A percentile compares a stretch with the other conserved stretches of the same genome.
These are phyloP conservation scores for Thielaviopsis ethacetica DNA, from an alignment of 2,329 filamentous ascomycete genomes.

Conservation along the genomic window DNA sequence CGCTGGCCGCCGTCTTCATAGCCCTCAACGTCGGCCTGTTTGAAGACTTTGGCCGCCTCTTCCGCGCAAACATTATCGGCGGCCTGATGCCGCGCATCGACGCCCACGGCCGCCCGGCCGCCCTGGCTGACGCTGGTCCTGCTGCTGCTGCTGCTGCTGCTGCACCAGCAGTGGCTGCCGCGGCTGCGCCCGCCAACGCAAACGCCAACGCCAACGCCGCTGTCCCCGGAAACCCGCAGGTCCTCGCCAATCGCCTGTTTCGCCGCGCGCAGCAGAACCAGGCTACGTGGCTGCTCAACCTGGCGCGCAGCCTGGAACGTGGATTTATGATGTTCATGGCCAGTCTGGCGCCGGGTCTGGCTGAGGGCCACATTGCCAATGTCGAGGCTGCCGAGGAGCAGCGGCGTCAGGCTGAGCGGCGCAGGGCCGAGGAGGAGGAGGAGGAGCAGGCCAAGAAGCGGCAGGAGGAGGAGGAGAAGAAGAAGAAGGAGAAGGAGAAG, in stretches of 20 bases:
- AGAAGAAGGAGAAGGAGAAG: neutral
- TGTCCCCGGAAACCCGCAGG: conserved; percentile 23
- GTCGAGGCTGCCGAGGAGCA: conserved; percentile 35
- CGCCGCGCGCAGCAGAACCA: conserved; percentile 30
- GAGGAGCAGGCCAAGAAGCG: conserved; percentile 11
- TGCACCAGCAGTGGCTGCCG: too few species aligned
- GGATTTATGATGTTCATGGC: conserved; percentile 47
- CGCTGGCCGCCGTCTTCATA: conserved; percentile 38
- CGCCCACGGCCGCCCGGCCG: conserved; percentile 22
- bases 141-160: neutral
- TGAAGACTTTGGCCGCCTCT: conserved; percentile 37
- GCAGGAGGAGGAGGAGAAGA: conserved; percentile 3
- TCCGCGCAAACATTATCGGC: conserved; percentile 39
- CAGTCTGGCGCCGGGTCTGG: conserved; percentile 48
- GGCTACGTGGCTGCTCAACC: conserved; percentile 31
- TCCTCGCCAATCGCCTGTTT: conserved; percentile 37
- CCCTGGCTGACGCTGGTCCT: conserved; percentile 13
- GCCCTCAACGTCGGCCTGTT: conserved; percentile 40
- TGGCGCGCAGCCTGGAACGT: conserved; percentile 30
- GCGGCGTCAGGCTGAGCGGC: conserved; percentile 24
- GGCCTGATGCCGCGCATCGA: conserved; percentile 31
- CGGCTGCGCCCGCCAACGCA: too few species aligned
- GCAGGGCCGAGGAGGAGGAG: conserved; percentile 14
- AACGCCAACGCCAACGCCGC: conserved; percentile 18
- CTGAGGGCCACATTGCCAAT: conserved; percentile 46